A percentile compares a stretch with the other conserved stretches of the same genome.
These are phyloP conservation scores for Penicillium sp. DNA, from an alignment of 2,329 filamentous ascomycete species.

Conservation along the genomic window DNA sequence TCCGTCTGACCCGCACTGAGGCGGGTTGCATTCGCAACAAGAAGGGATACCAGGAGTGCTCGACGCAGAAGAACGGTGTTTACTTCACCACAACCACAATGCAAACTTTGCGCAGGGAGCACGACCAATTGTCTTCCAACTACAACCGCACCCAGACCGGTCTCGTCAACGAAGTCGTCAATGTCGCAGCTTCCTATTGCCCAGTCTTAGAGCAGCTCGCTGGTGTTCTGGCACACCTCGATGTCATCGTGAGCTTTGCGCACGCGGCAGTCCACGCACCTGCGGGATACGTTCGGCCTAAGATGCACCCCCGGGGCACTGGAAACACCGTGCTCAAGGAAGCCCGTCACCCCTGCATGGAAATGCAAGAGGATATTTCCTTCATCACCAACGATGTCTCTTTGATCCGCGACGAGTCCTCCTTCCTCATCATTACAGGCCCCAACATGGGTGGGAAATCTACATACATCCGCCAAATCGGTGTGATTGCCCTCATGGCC, in stretches of 20 bases:
- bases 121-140: constrained; percentile 89
- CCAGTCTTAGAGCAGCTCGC: constrained; percentile 89
- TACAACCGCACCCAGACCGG: constrained; percentile 94
- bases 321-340: constrained; percentile 90
- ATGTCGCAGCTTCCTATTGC: constrained; percentile 90
- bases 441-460: constrained; percentile 99
- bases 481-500: constrained; percentile 95
- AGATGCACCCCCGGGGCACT: constrained; percentile 82
- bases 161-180: constrained; percentile 87
- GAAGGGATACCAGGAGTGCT: constrained; percentile 86
- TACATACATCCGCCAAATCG: constrained; percentile 96
- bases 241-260: constrained; percentile 92
- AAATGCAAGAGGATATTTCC: constrained; percentile 97
- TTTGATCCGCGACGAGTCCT: constrained; percentile 74
- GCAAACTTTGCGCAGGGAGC: constrained; percentile 79
- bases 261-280: constrained; percentile 93
- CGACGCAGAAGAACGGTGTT: constrained; percentile 97
- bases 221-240: constrained; percentile 84
- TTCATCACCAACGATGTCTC: constrained; percentile 98
- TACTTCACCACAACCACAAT: constrained; percentile 91
- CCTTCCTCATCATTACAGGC: constrained; percentile 94
- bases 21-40: constrained; percentile 93
- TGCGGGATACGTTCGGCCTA: constrained; percentile 86
- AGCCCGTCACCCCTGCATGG: constrained; percentile 94
- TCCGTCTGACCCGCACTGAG: constrained; percentile 87